phyloP scores from a whole-genome alignment of 164 flowering plant genomes.

The Euptelea pleiosperma region DNA sequence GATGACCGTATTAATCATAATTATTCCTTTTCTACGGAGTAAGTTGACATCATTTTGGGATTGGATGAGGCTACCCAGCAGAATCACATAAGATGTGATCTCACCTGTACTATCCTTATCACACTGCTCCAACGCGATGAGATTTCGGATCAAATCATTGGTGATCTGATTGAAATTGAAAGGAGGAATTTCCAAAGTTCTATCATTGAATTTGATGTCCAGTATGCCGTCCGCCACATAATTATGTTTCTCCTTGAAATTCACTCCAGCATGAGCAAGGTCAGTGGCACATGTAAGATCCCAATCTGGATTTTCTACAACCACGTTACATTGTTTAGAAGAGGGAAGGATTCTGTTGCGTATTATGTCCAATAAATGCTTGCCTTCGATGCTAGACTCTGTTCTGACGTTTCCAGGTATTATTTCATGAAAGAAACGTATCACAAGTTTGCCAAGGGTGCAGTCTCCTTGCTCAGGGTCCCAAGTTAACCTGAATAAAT shows the following conservation, averaged over 20 bases:
- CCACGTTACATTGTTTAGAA: neutral
- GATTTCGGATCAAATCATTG: conserved; percentile 4
- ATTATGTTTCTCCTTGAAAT: too few relatives aligned
- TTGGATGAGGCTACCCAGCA: conserved; percentile 6
- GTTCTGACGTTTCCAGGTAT: too few relatives aligned
- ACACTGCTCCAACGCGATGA: conserved; percentile 13
- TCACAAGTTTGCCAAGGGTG: too few relatives aligned
- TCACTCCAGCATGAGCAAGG: conserved; percentile 10
- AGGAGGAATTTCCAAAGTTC: conserved; percentile 4
- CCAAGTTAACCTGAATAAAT: neutral
- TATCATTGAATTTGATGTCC: conserved; percentile 2
- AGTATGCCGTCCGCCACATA: too few relatives aligned
- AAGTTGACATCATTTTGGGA: conserved; percentile 10
- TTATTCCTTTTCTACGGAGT: conserved; percentile 5
- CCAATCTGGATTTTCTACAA: neutral
- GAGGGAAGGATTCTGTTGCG: neutral
- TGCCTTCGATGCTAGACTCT: neutral
- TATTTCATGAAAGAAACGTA: too few relatives aligned
- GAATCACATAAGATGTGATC: conserved; percentile 6
- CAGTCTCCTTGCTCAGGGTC: neutral
- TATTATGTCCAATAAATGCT: conserved; percentile 9
- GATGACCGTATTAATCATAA: too few relatives aligned
- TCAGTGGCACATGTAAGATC: conserved; percentile 3
- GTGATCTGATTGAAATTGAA: neutral
- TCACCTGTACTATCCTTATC: neutral